phyloP scores from a whole-genome alignment of 345 rosid genomes.

The Syzygium grande region DNA sequence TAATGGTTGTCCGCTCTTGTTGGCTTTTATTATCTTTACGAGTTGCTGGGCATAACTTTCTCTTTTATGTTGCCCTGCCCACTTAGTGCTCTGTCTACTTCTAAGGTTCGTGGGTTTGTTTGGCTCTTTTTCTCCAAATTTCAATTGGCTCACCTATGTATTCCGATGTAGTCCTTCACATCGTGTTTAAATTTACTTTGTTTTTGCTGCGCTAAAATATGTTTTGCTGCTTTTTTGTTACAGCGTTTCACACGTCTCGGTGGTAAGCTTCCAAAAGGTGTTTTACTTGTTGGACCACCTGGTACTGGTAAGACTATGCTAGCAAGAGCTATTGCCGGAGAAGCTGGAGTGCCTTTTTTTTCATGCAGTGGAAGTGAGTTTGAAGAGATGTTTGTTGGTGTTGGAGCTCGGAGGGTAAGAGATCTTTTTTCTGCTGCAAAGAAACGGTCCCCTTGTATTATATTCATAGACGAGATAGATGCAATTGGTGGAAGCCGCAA shows the following conservation, averaged over 20 bases:
- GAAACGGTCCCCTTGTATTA: slow-evolving; percentile 92
- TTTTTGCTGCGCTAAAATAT: neutral
- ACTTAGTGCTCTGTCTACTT: neutral
- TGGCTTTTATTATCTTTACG: neutral
- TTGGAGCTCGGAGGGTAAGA: slow-evolving; percentile 96
- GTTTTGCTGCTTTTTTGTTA: slow-evolving; percentile 1
- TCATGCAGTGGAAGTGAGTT: slow-evolving; percentile 99
- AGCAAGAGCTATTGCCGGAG: slow-evolving; percentile 98
- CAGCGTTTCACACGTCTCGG: slow-evolving; percentile 98
- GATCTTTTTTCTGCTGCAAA: slow-evolving; percentile 99
- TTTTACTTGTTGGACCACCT: slow-evolving; percentile 94
- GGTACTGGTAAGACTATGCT: slow-evolving; percentile 99
- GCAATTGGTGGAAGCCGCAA: slow-evolving; percentile 97
- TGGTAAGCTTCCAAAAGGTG: slow-evolving; percentile 98
- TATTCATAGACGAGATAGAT: slow-evolving; percentile 96
- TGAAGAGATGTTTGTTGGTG: slow-evolving; percentile 99
- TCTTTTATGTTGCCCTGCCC: neutral
- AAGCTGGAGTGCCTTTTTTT: slow-evolving; percentile 98
- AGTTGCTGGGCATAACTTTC: neutral
- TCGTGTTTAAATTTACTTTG: neutral
- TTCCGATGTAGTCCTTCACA: neutral
- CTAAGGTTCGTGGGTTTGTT: neutral
- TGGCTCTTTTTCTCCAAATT: neutral
- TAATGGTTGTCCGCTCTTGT: neutral
- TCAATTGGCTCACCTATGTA: neutral